Conservation (phyloP, 768 basidiomycete genomes). For the Strobilomyces echinocephalus region DNA sequence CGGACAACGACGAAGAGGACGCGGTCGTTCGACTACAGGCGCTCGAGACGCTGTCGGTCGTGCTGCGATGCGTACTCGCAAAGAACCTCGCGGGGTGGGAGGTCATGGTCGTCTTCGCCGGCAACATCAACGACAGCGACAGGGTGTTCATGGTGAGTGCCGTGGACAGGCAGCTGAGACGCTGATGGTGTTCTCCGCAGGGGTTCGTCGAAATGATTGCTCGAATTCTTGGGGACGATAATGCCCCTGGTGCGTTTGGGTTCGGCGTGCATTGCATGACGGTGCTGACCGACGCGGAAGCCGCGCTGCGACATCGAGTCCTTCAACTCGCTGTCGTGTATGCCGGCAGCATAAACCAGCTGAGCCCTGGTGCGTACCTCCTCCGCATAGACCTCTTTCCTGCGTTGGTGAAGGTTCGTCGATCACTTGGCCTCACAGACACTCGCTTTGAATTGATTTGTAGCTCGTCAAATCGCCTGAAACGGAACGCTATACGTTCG, state of each 20-base stretch:
- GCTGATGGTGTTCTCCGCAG: slow-evolving; percentile 31
- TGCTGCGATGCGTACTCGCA: slow-evolving; percentile 44
- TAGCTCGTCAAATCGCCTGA: slow-evolving; percentile 55
- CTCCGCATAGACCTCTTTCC: slow-evolving; percentile 59
- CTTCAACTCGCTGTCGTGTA: slow-evolving; percentile 57
- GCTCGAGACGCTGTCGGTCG: slow-evolving; percentile 46
- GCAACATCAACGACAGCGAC: slow-evolving; percentile 56
- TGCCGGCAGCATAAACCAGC: slow-evolving; percentile 54
- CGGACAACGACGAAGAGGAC: slow-evolving; percentile 29
- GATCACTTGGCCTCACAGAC: neutral
- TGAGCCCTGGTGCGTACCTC: slow-evolving; percentile 71
- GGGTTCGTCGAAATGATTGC: slow-evolving; percentile 46
- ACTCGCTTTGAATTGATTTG: neutral
- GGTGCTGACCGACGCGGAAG: slow-evolving; percentile 29
- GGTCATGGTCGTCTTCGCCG: slow-evolving; percentile 65
- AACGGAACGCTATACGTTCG: slow-evolving; percentile 54
- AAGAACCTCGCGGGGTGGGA: slow-evolving; percentile 69
- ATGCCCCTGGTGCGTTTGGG: slow-evolving; percentile 32
- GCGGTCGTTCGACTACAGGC: slow-evolving; percentile 33
- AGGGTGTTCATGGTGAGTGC: slow-evolving; percentile 46
- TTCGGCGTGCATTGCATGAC: neutral
- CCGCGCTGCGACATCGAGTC: slow-evolving; percentile 44
- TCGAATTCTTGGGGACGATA: slow-evolving; percentile 41
- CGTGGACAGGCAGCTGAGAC: neutral
- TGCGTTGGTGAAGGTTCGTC: slow-evolving; percentile 44